Evolutionary conservation across 208 protist genomes (phyloP).

Genomic region (Wallacemonas rigidus): DNA sequence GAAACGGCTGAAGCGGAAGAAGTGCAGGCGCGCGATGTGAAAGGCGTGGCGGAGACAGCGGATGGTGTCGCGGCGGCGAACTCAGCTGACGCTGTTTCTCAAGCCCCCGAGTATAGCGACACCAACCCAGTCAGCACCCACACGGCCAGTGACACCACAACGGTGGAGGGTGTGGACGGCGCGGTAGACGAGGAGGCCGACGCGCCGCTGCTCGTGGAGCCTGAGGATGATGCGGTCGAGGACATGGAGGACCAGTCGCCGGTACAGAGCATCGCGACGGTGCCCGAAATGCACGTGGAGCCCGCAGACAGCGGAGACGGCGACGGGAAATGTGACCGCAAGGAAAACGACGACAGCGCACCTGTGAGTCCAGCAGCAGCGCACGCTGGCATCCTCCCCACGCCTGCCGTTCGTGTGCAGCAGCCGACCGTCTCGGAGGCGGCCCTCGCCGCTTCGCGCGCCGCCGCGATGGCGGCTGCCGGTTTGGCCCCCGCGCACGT

Average conservation of each 20-base stretch:
- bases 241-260: neutral
- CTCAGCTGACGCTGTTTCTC: too few relatives aligned
- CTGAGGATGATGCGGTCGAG: neutral
- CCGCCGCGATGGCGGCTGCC: conserved; percentile 5
- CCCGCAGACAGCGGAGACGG: too few relatives aligned
- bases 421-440: conserved; percentile 6
- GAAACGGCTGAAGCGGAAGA: too few relatives aligned
- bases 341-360: neutral
- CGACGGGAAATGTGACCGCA: too few relatives aligned
- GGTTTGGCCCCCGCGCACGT: neutral
- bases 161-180: neutral
- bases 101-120: too few relatives aligned
- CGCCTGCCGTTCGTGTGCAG: conserved; percentile 5
- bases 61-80: too few relatives aligned
- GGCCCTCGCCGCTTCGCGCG: neutral
- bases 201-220: conserved; percentile 4
- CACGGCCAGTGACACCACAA: neutral
- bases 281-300: neutral
- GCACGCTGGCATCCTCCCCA: conserved; percentile 1
- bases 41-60: too few relatives aligned
- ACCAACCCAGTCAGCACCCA: too few relatives aligned
- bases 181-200: neutral
- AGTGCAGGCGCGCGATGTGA: too few relatives aligned
- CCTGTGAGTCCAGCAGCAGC: neutral
- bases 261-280: neutral